These are phyloP conservation scores for Afroboletus lepidellus DNA, from an alignment of 1,284 basidiomycete species.

Conservation along the genomic window DNA sequence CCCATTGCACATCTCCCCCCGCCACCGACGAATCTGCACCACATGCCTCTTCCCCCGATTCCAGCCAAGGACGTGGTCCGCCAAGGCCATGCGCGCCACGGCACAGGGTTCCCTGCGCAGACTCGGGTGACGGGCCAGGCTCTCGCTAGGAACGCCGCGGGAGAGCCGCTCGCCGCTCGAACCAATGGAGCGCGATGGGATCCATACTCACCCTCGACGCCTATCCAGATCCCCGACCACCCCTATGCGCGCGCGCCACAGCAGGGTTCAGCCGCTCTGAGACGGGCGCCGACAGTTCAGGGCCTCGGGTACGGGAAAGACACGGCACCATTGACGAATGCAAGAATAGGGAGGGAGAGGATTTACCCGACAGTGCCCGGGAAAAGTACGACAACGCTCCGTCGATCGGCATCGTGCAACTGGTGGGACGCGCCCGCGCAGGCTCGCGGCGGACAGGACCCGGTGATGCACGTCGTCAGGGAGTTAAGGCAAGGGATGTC, in stretches of 20 bases:
- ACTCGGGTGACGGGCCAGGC: constrained; percentile 15
- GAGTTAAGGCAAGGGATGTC: constrained; percentile 21
- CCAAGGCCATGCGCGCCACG: neutral
- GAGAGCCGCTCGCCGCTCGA: neutral
- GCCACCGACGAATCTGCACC: too few relatives aligned
- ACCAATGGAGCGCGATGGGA: constrained; percentile 5
- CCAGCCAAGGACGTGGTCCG: neutral
- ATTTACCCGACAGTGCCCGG: neutral
- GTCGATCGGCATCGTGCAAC: constrained; percentile 27
- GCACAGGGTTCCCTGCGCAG: constrained; percentile 13
- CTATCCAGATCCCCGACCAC: neutral
- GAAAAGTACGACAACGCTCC: constrained; percentile 13
- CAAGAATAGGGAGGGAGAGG: too few relatives aligned
- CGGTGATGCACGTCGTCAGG: constrained; percentile 17
- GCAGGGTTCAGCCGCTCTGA: too few relatives aligned
- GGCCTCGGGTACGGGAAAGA: constrained; percentile 12
- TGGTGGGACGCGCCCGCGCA: constrained; percentile 5
- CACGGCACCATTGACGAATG: too few relatives aligned
- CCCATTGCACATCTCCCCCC: neutral
- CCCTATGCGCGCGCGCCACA: too few relatives aligned
- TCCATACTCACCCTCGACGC: neutral
- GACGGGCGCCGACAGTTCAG: too few relatives aligned
- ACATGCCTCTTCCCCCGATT: neutral
- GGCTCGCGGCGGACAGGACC: neutral
- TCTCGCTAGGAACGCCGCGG: constrained; percentile 6